Base-by-base conservation (phyloP, 1,284 basidiomycete species). In the Moesziomyces sp. region DNA sequence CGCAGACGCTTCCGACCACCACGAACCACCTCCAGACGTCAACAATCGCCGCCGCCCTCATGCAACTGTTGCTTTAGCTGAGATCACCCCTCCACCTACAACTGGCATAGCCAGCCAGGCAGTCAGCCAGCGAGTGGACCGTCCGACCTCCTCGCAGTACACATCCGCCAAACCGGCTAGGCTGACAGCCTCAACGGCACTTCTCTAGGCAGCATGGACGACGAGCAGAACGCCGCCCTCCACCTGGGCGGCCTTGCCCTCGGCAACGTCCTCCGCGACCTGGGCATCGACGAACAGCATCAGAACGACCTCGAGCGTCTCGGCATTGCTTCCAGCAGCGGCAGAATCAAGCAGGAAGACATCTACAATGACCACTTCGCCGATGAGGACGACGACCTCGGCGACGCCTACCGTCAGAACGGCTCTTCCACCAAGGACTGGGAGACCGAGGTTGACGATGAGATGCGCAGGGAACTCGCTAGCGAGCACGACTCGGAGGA, bases 361-460 rank as follows among this genome's bases (percentile, higher is more conserved):
- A 84, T 84, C 56, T 84, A 84, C 72, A 78, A 81, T 16, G 77
- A 83, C 35, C 72, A 65, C 26, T 84, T 77, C 63, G 77, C 70
- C 42, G 81, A 83, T 23, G 82, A 83, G 16, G 76, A 76, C 44
- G 74, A 80, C 18, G 76, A 78, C 19, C 51, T 76, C 16, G 67
- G 58, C 28, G 54, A 58, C n/a, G 35, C 55, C 24, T 52, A 60
- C 21, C 60, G 49, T 23, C 56, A 57, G 38, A 70, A 73, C 30
- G 70, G 56, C 40, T 47, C 56, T 23, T 55, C 66, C 6, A 46
- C 66, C n/a, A 74, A 70, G 42, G 76, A 78, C 46, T 75, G 66
- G 73, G 76, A 75, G 58, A 59, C 61, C 30, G 76, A 78, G 50
- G 73, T 75, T 2, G 76, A 78, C 38, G 72, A 70, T 24, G 76